Conservation (phyloP, 2,329 filamentous ascomycete species). For the Colletotrichum endophyticum region DNA sequence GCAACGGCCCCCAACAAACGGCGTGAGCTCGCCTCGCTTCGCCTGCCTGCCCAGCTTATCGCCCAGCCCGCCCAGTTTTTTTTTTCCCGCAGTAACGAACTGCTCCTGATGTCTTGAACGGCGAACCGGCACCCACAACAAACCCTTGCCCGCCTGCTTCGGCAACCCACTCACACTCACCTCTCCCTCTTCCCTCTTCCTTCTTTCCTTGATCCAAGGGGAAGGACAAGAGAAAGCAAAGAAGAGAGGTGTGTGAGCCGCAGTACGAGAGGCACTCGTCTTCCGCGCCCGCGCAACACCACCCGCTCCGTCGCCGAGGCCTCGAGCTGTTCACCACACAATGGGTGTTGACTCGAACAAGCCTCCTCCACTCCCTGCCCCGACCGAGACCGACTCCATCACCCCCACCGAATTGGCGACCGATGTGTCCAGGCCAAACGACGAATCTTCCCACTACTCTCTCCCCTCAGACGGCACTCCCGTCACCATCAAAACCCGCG, state of each 20-base stretch:
- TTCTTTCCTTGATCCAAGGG: constrained; percentile 15
- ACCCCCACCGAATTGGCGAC: constrained; percentile 69
- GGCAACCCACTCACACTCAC: constrained; percentile 16
- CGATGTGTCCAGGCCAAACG: constrained; percentile 71
- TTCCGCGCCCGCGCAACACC: constrained; percentile 8
- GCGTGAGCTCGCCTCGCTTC: constrained; percentile 2
- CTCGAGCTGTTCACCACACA: constrained; percentile 34
- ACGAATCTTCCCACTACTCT: constrained; percentile 77
- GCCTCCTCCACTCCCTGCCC: constrained; percentile 74
- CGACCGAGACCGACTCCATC: constrained; percentile 74
- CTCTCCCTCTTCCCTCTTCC: constrained; percentile 1
- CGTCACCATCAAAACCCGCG: constrained; percentile 85
- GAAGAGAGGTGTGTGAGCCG: constrained; percentile 20
- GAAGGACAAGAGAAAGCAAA: constrained; percentile 5
- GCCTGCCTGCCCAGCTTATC: constrained; percentile 5
- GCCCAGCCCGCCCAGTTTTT: constrained; percentile 19
- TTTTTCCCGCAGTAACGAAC: constrained; percentile 16
- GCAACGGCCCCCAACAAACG: background rate
- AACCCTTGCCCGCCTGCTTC: constrained; percentile 20
- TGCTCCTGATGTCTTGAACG: constrained; percentile 20
- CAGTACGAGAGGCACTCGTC: constrained; percentile 17
- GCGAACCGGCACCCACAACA: constrained; percentile 17
- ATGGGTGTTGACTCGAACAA: constrained; percentile 63
- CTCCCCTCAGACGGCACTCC: constrained; percentile 88
- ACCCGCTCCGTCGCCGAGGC: constrained; percentile 14